Conservation (phyloP, 352 stramenopile species). For the Pythium guiyangense region DNA sequence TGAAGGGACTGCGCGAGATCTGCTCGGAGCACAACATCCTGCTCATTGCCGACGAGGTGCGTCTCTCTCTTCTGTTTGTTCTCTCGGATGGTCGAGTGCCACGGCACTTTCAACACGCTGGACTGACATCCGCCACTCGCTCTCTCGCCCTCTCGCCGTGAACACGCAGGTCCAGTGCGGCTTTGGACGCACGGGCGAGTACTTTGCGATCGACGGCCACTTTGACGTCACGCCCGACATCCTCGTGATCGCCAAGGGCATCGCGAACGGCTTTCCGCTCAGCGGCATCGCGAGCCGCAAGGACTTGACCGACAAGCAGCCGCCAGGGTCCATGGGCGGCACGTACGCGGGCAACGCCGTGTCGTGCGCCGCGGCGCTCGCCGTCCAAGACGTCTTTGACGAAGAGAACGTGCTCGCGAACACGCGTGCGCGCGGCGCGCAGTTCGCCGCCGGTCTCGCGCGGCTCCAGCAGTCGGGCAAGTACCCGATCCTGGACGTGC, state of each 20-base stretch:
- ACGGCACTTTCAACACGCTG: no score
- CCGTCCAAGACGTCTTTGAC: no score
- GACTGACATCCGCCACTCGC: no score
- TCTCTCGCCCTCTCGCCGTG: no score
- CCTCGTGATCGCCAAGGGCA: slow-evolving; percentile 92
- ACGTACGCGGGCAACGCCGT: slow-evolving; percentile 93
- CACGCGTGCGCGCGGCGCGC: no score
- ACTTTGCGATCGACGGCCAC: slow-evolving; percentile 87
- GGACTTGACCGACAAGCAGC: slow-evolving; percentile 81
- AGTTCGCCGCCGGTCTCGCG: no score
- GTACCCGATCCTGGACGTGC: no score
- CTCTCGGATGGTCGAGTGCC: no score
- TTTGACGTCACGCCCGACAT: no score
- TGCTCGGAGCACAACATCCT: slow-evolving; percentile 92
- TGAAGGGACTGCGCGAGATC: slow-evolving; percentile 88
- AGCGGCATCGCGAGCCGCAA: slow-evolving; percentile 85
- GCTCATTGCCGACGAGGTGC: slow-evolving; percentile 87
- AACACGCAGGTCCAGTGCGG: slow-evolving; percentile 79
- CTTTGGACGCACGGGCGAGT: slow-evolving; percentile 84
- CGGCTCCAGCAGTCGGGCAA: no score
- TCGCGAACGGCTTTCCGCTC: slow-evolving; percentile 90
- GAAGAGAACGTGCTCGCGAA: no score
- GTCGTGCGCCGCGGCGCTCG: slow-evolving; percentile 88
- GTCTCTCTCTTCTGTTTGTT: no score
- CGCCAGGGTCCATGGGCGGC: slow-evolving; percentile 88